These are phyloP conservation scores for Salvia sclarea DNA, from an alignment of 305 asterid species.

Conservation along the genomic window DNA sequence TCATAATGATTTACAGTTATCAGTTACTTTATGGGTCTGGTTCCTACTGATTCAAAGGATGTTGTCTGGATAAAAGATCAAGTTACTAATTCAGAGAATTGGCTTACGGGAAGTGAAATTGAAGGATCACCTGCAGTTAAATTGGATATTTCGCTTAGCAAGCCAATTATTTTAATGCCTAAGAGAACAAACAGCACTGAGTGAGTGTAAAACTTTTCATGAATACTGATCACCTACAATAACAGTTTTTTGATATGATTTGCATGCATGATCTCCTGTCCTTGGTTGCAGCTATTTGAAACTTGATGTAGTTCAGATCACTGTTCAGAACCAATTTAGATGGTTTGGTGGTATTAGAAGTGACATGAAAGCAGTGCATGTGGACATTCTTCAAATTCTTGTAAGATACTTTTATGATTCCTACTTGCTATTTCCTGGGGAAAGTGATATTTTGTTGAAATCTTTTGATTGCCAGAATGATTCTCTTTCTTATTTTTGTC, in stretches of 20 bases:
- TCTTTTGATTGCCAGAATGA: conserved; percentile 2
- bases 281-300: conserved; percentile 82
- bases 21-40: conserved; percentile 95
- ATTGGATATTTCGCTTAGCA: conserved; percentile 78
- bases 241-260: neutral
- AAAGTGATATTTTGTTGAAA: conserved; percentile 18
- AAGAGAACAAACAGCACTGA: conserved; percentile 75
- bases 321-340: conserved; percentile 79
- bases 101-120: conserved; percentile 75
- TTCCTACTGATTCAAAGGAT: conserved; percentile 70
- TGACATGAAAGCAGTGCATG: conserved; percentile 80
- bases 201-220: conserved; percentile 51
- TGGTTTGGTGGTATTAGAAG: conserved; percentile 75
- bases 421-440: conserved; percentile 22
- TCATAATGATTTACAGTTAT: conserved; percentile 50
- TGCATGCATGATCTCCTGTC: conserved; percentile 6
- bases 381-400: conserved; percentile 68
- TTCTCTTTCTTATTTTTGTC: conserved; percentile 4
- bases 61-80: conserved; percentile 75
- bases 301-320: conserved; percentile 95
- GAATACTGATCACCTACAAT: conserved; percentile 21
- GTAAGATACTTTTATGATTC: conserved; percentile 54
- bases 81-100: conserved; percentile 71
- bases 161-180: conserved; percentile 95
- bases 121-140: conserved; percentile 93